Percentiles rank a stretch among this genome's conserved stretches.
Evolutionary conservation across 257 asterid genomes (phyloP).

Genomic region (Asclepias syriaca): DNA sequence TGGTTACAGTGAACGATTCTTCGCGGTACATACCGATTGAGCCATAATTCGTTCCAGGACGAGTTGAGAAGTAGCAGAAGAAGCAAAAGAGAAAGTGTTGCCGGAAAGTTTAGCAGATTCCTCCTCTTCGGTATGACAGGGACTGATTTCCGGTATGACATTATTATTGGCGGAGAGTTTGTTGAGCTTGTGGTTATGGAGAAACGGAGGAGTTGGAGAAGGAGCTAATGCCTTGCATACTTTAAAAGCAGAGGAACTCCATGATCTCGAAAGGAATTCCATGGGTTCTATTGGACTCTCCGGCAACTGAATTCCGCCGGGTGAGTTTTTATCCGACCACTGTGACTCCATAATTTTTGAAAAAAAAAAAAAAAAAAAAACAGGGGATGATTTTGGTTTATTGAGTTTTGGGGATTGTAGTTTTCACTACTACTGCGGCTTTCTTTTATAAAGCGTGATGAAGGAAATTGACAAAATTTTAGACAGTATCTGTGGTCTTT

Average conservation of each 20-base stretch:
- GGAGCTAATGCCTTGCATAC: constrained; percentile 71
- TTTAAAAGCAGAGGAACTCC: constrained; percentile 91
- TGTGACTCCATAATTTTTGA: constrained; percentile 34
- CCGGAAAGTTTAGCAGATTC: constrained; percentile 67
- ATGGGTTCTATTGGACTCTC: constrained; percentile 96
- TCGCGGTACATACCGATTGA: constrained; percentile 59
- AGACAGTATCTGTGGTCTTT: not conserved
- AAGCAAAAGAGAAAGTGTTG: constrained; percentile 84
- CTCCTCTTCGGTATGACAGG: constrained; percentile 35
- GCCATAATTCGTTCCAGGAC: constrained; percentile 97
- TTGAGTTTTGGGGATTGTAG: not conserved
- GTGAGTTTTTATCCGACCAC: constrained; percentile 60
- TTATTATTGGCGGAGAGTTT: constrained; percentile 12
- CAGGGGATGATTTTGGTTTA: not conserved
- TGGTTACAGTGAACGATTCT: not conserved
- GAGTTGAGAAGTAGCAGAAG: constrained; percentile 95
- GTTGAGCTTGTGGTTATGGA: constrained; percentile 22
- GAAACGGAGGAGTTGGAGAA: constrained; percentile 29
- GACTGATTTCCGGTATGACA: constrained; percentile 42
- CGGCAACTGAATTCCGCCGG: constrained; percentile 61
- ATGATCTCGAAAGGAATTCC: constrained; percentile 92
- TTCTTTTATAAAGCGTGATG: constrained; percentile 10
- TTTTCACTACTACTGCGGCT: too few relatives aligned
- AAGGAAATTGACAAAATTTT: not conserved
- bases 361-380: too few relatives aligned